phyloP scores from a whole-genome alignment of 208 protist species.

The Borovskyia barvae region DNA sequence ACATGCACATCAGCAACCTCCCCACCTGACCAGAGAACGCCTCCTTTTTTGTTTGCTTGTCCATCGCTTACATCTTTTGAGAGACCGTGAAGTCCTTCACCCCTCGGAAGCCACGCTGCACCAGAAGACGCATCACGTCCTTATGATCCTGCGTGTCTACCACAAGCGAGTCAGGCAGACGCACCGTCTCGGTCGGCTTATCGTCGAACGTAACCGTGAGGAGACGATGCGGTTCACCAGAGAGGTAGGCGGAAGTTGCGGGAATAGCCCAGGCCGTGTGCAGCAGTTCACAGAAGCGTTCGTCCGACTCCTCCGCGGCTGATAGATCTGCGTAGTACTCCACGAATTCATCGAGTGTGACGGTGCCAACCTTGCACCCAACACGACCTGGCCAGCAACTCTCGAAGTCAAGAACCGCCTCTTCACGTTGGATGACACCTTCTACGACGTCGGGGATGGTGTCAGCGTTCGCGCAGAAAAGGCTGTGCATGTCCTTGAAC shows the following conservation, averaged over 20 bases:
- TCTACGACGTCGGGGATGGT: constrained; percentile 69
- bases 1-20: too few relatives aligned
- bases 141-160: constrained; percentile 44
- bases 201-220: constrained; percentile 70
- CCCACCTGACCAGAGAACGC: too few relatives aligned
- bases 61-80: constrained; percentile 2
- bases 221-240: constrained; percentile 36
- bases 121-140: constrained; percentile 53
- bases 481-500: constrained; percentile 66
- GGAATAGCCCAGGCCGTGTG: constrained; percentile 75
- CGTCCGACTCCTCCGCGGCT: constrained; percentile 68
- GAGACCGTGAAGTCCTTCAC: constrained; percentile 42
- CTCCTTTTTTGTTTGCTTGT: too few relatives aligned
- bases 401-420: constrained; percentile 84
- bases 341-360: constrained; percentile 80
- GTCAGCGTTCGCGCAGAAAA: constrained; percentile 65
- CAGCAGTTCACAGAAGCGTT: constrained; percentile 75
- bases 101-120: constrained; percentile 63
- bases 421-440: constrained; percentile 52
- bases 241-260: constrained; percentile 55
- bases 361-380: constrained; percentile 53
- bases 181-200: constrained; percentile 50
- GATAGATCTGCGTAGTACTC: constrained; percentile 92
- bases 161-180: constrained; percentile 66
- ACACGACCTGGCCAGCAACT: constrained; percentile 69